Evolutionary conservation across 495 filamentous ascomycete species (phyloP).

Genomic region (Podospora fimiseda): DNA sequence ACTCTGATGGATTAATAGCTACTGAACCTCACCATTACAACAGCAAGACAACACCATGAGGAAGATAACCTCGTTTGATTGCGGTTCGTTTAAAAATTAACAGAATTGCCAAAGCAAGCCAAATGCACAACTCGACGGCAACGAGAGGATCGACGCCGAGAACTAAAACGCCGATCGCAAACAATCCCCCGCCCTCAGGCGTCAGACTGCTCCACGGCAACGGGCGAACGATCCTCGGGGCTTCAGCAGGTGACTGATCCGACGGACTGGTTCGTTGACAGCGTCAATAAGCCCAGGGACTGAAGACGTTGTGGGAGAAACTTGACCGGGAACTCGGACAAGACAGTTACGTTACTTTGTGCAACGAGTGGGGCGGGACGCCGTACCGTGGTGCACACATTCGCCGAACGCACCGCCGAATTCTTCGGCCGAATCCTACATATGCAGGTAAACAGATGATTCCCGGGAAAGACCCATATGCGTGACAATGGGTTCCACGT

Average conservation of each 20-base stretch:
- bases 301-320: conserved; percentile 1
- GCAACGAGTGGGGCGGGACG: neutral
- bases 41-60: too few species aligned
- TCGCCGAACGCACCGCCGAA: conserved; percentile 4
- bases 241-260: conserved; percentile 3
- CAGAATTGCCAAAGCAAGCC: conserved; percentile 2
- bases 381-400: conserved; percentile 2
- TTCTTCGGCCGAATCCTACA: neutral
- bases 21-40: too few species aligned
- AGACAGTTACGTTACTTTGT: neutral
- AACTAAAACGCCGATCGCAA: conserved; percentile 2
- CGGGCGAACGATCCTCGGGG: conserved; percentile 2
- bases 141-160: conserved; percentile 5
- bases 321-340: neutral
- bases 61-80: too few species aligned
- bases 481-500: conserved; percentile 4
- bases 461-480: conserved; percentile 2
- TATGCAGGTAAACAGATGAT: conserved; percentile 3
- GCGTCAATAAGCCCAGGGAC: conserved; percentile 10
- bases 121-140: conserved; percentile 3
- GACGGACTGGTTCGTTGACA: neutral
- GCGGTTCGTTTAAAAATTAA: too few species aligned
- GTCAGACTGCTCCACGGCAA: conserved; percentile 2
- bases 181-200: conserved; percentile 2
- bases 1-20: too few species aligned